phyloP scores from a whole-genome alignment of 2,329 filamentous ascomycete genomes.

The Ophiognomonia clavigignenti-juglandacearum region DNA sequence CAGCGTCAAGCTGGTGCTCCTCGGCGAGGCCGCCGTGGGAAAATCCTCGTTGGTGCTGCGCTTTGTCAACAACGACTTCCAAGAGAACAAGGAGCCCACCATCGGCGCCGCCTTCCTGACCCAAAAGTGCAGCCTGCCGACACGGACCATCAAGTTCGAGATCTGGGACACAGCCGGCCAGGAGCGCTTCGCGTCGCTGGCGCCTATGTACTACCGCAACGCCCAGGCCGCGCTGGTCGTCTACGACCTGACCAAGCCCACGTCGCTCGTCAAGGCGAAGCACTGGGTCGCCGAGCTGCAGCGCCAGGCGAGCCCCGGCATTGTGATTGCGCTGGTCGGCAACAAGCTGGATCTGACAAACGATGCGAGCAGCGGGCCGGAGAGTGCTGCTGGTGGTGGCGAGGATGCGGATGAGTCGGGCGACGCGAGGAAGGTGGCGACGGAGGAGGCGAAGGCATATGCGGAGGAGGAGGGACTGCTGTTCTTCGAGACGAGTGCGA shows the following conservation, averaged over 20 bases:
- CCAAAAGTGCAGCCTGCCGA: slow-evolving; percentile 95
- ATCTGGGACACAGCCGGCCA: slow-evolving; percentile 99
- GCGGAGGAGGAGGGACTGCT: slow-evolving; percentile 90
- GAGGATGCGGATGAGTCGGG: slow-evolving; percentile 58
- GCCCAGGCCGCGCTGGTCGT: slow-evolving; percentile 96
- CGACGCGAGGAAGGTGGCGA: slow-evolving; percentile 82
- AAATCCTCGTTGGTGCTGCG: slow-evolving; percentile 98
- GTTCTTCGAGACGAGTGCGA: slow-evolving; percentile 98
- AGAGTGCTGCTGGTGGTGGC: slow-evolving; percentile 33
- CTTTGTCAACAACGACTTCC: slow-evolving; percentile 99
- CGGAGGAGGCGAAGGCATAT: slow-evolving; percentile 87
- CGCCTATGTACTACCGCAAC: slow-evolving; percentile 99
- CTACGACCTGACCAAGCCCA: slow-evolving; percentile 96
- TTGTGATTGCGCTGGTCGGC: slow-evolving; percentile 93
- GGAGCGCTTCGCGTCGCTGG: slow-evolving; percentile 92
- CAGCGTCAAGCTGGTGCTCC: slow-evolving; percentile 98
- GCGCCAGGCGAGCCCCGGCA: slow-evolving; percentile 90
- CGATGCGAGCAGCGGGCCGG: slow-evolving; percentile 46
- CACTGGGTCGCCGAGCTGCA: slow-evolving; percentile 98
- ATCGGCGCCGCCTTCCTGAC: slow-evolving; percentile 98
- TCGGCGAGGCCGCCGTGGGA: slow-evolving; percentile 96
- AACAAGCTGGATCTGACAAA: slow-evolving; percentile 92
- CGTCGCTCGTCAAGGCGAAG: slow-evolving; percentile 92
- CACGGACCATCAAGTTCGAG: slow-evolving; percentile 86
- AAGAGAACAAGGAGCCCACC: slow-evolving; percentile 99